phyloP scores from a whole-genome alignment of 192 early-diverging fungal species.

The Rhizophagus clarus region DNA sequence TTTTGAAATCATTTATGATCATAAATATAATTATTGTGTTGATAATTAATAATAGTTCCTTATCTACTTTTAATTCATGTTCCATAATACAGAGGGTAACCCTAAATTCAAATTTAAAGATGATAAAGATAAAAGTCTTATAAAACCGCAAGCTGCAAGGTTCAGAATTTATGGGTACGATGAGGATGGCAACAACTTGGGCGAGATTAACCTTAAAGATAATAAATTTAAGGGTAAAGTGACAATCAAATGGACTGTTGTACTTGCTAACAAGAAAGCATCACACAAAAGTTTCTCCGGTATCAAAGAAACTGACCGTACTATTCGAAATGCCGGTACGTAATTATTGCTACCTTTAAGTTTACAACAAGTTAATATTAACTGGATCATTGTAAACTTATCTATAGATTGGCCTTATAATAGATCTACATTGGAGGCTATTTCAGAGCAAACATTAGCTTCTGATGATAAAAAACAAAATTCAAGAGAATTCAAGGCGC shows the following conservation, averaged over 20 bases:
- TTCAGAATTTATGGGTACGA: slow-evolving; percentile 26
- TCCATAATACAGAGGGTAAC: slow-evolving; percentile 11
- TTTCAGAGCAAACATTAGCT: not conserved
- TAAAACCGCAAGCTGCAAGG: slow-evolving; percentile 28
- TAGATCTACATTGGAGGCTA: slow-evolving; percentile 16
- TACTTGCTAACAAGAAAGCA: slow-evolving; percentile 29
- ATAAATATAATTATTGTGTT: no score
- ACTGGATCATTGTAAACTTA: not conserved
- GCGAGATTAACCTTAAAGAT: slow-evolving; percentile 7
- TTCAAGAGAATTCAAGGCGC: slow-evolving; percentile 2
- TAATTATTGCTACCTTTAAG: slow-evolving; percentile 6
- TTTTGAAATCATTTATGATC: no score
- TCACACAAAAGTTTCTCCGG: not conserved
- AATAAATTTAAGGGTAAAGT: not conserved
- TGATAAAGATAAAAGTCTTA: not conserved
- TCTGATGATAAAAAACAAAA: no score
- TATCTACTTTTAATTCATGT: no score
- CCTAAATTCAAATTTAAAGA: slow-evolving; percentile 1
- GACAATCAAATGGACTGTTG: slow-evolving; percentile 21
- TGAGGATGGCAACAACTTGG: not conserved
- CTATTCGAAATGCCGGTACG: slow-evolving; percentile 3
- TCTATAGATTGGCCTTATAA: slow-evolving; percentile 14
- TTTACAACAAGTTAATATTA: not conserved
- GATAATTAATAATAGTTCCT: no score
- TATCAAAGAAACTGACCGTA: not conserved